These are phyloP conservation scores for Cerioporus squamosus DNA, from an alignment of 1,284 basidiomycete genomes.

Conservation along the genomic window DNA sequence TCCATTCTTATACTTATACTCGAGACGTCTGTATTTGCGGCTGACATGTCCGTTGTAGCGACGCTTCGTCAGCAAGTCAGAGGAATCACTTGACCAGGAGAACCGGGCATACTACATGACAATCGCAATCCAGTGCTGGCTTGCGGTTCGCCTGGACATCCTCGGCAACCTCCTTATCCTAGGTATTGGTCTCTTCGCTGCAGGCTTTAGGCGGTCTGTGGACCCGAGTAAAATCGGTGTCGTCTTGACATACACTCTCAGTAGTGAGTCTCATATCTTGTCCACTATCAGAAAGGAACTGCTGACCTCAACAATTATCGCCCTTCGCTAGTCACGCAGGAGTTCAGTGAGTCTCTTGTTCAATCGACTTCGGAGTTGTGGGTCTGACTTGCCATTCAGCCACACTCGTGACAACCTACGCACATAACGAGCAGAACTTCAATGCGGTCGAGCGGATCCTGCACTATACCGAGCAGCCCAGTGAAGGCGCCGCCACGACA, in stretches of 20 bases:
- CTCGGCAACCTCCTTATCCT: slow-evolving; percentile 80
- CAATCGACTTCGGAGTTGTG: not conserved
- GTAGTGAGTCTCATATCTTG: slow-evolving; percentile 47
- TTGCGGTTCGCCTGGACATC: slow-evolving; percentile 61
- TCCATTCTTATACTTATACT: not conserved
- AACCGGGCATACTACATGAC: slow-evolving; percentile 83
- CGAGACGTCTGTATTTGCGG: not conserved
- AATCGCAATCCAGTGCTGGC: slow-evolving; percentile 66
- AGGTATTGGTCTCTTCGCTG: slow-evolving; percentile 71
- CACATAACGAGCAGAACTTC: slow-evolving; percentile 71
- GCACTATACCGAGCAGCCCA: slow-evolving; percentile 57
- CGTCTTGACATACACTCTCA: slow-evolving; percentile 65
- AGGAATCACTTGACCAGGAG: slow-evolving; percentile 61
- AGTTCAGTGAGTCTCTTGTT: slow-evolving; percentile 49
- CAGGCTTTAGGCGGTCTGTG: slow-evolving; percentile 55
- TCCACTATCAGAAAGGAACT: not conserved
- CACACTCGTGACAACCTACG: slow-evolving; percentile 59
- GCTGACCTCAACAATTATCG: not conserved
- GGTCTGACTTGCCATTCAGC: slow-evolving; percentile 38
- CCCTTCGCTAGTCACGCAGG: slow-evolving; percentile 49
- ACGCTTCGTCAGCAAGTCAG: slow-evolving; percentile 51
- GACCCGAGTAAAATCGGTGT: slow-evolving; percentile 60
- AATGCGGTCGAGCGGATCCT: slow-evolving; percentile 73
- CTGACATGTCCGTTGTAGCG: slow-evolving; percentile 15
- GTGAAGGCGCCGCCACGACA: slow-evolving; percentile 48